Conservation (phyloP, 768 basidiomycete genomes). For the Boletus patriciae region DNA sequence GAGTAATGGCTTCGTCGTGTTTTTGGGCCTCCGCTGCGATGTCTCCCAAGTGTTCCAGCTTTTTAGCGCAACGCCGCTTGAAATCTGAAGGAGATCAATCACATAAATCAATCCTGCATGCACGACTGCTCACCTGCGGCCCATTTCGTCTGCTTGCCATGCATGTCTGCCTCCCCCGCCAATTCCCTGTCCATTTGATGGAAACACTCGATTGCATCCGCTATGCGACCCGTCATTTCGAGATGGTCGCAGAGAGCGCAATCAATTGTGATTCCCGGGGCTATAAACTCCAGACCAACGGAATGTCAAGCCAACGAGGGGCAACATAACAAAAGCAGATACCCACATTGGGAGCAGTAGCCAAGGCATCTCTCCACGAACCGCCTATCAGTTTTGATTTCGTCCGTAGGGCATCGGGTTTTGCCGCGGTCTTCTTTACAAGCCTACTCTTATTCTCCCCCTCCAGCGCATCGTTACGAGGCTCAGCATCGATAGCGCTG, state of each 20-base stretch:
- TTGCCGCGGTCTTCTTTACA: too few relatives aligned
- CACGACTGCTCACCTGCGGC: neutral
- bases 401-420: neutral
- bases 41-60: neutral
- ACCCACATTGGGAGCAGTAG: neutral
- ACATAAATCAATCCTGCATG: neutral
- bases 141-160: neutral
- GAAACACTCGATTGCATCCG: neutral
- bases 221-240: neutral
- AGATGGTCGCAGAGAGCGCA: neutral
- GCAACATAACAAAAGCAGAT: neutral
- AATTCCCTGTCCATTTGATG: neutral
- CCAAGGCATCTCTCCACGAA: neutral
- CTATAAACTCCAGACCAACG: neutral
- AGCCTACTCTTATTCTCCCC: too few relatives aligned
- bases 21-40: neutral
- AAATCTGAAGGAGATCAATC: neutral
- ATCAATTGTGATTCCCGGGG: neutral
- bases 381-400: neutral
- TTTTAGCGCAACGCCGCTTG: neutral
- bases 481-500: too few relatives aligned
- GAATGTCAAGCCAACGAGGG: neutral
- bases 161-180: neutral
- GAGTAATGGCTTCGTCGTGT: too few relatives aligned
- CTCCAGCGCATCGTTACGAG: neutral